Evolutionary conservation across 306 rosid genomes (phyloP).

Genomic region (Trifolium pratense): DNA sequence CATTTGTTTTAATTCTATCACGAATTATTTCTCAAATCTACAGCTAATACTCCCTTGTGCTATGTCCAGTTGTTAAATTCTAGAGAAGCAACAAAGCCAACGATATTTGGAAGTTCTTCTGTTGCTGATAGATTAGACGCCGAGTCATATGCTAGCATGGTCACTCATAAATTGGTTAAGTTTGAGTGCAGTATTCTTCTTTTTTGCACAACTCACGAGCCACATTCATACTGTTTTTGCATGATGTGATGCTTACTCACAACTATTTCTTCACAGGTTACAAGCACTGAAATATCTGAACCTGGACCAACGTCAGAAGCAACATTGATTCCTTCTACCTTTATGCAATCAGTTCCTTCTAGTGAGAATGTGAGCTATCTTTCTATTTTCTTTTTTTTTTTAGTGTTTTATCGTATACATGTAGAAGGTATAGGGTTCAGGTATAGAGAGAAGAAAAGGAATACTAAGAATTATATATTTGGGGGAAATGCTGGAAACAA

Average conservation of each 20-base stretch:
- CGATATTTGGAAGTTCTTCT: slow-evolving; percentile 50
- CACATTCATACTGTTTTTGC: slow-evolving; percentile 35
- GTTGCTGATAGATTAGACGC: slow-evolving; percentile 49
- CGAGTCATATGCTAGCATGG: slow-evolving; percentile 59
- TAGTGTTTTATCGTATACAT: slow-evolving; percentile 16
- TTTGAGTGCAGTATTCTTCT: slow-evolving; percentile 21
- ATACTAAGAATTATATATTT: slow-evolving; percentile 4
- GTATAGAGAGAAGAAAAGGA: slow-evolving; percentile 6
- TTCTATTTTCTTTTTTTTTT: slow-evolving; percentile 14
- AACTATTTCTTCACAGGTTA: slow-evolving; percentile 54
- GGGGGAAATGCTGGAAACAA: background rate
- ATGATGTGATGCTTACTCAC: background rate
- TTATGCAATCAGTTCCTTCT: slow-evolving; percentile 48
- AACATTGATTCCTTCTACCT: slow-evolving; percentile 52
- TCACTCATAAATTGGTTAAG: slow-evolving; percentile 47
- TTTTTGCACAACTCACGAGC: slow-evolving; percentile 35
- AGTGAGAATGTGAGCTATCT: slow-evolving; percentile 58
- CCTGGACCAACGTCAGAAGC: slow-evolving; percentile 56
- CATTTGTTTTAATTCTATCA: slow-evolving; percentile 21
- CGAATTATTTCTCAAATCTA: slow-evolving; percentile 30
- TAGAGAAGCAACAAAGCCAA: slow-evolving; percentile 60
- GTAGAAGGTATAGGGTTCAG: slow-evolving; percentile 2
- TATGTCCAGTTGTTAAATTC: slow-evolving; percentile 68
- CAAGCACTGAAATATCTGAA: slow-evolving; percentile 53
- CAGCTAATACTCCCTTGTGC: slow-evolving; percentile 39